Evolutionary conservation across 2,329 filamentous ascomycete species (phyloP), one percentile per base, ranked within the genome.

Genomic region (Ambrosiella beaveri): DNA sequence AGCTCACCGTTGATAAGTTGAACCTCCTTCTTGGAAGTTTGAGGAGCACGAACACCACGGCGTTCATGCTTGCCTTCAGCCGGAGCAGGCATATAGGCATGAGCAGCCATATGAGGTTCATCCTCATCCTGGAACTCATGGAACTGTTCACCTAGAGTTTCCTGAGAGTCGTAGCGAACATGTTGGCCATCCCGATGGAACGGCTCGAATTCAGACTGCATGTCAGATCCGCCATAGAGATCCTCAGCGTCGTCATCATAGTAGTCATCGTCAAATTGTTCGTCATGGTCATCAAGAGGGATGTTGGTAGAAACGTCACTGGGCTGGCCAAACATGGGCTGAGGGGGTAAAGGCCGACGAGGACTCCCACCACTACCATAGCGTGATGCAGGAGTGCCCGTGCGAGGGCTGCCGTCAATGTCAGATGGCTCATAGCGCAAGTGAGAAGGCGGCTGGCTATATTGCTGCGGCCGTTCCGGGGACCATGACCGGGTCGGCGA

Each of bases 1-100:
- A 98, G 82, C 71, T 98, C 91, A 66, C 93, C 93, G 67, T 98
- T 97, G 77, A 97, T 94, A 50, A 98, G 79, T 65, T 88, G 84
- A 57, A 98, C 93, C 69, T 97, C 91, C 67, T 95, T 95, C 71
- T 84, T 93, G 9, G 85, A 81, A 80, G 91, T 91, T 65, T 95
- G 88, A 2, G 88, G 88, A 37, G 85, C 80, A 63, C 91, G 82
- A 36, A 91, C 88, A 59, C 93, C 93, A 65, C 93, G 80, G 58
- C 93, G 82, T 66, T 88, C 84, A 68, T 98, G 93, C 59, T 87
- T 86, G 7, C 88, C 88, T 71, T 88, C 85, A 27, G 80, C 75
- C 12, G 59, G 59, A 9, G 59, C 59, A n/a, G 52, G 52, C 53
- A 53, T 57, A 49, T 56, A 61, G 1, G 64, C 64, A 1, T 68